Conservation (phyloP, 164 flowering plant genomes). For the Euptelea pleiosperma region DNA sequence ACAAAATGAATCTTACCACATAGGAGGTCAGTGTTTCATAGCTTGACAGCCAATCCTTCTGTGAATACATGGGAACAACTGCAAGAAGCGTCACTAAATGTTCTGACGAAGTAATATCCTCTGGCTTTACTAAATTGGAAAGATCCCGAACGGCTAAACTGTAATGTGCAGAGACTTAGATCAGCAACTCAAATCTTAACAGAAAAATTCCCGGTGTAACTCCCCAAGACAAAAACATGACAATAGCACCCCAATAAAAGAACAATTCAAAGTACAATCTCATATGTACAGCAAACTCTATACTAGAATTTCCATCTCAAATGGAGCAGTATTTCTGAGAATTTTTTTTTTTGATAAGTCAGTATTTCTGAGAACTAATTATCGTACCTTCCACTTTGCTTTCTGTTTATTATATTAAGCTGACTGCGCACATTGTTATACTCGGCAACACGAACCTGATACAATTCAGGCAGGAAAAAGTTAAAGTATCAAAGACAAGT, state of each 20-base stretch:
- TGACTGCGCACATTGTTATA: slow-evolving; percentile 94
- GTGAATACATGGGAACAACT: slow-evolving; percentile 88
- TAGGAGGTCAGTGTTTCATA: slow-evolving; percentile 85
- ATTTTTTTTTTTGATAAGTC: too few relatives aligned
- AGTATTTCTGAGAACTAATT: slow-evolving; percentile 4
- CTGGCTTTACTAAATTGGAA: slow-evolving; percentile 81
- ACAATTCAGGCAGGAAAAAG: slow-evolving; percentile 13
- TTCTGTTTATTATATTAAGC: slow-evolving; percentile 89
- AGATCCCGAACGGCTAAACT: slow-evolving; percentile 97
- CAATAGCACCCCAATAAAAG: background rate
- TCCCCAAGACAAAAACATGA: background rate
- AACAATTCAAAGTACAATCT: background rate
- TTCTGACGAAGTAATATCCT: slow-evolving; percentile 76
- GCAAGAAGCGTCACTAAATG: slow-evolving; percentile 90
- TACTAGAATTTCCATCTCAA: background rate
- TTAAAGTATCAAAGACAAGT: slow-evolving; percentile 8
- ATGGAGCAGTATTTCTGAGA: too few relatives aligned
- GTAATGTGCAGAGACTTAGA: slow-evolving; percentile 21
- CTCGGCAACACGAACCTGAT: slow-evolving; percentile 94
- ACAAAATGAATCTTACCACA: slow-evolving; percentile 59
- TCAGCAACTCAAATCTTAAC: background rate
- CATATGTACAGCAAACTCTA: background rate
- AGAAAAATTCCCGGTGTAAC: background rate
- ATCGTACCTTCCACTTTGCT: slow-evolving; percentile 90
- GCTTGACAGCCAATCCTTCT: slow-evolving; percentile 89